Evolutionary conservation across 179 eudicot genomes (phyloP).

Genomic region (Actinidia polygama): DNA sequence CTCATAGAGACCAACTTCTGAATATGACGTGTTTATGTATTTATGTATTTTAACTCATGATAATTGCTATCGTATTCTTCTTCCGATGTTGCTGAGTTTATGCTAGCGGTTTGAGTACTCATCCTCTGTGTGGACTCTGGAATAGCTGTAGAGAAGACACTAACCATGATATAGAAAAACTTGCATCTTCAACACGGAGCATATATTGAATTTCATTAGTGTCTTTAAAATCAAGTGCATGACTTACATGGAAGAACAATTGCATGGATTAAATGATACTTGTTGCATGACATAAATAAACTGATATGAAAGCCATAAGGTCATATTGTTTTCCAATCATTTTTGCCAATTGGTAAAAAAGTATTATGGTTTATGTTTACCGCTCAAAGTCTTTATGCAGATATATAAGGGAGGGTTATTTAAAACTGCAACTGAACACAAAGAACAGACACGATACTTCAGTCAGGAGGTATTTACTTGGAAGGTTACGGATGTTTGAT

Average conservation of each 20-base stretch:
- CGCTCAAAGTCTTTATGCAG: conserved; percentile 41
- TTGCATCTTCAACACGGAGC: background rate
- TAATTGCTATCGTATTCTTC: no score
- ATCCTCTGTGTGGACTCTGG: no score
- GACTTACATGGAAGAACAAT: background rate
- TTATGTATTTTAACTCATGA: no score
- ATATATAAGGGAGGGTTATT: conserved; percentile 97
- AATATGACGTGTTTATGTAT: no score
- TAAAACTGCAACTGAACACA: conserved; percentile 97
- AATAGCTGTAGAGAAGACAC: no score
- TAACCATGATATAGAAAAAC: background rate
- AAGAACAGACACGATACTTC: conserved; percentile 97
- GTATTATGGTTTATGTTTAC: conserved; percentile 11
- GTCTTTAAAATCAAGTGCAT: background rate
- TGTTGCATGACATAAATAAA: background rate
- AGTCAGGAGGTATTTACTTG: conserved; percentile 70
- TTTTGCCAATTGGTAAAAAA: background rate
- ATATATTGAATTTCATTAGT: background rate
- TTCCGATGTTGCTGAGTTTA: no score
- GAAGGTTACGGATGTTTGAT: background rate
- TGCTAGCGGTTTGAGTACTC: no score
- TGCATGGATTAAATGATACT: background rate
- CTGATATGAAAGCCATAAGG: no score
- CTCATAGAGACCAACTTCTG: no score
- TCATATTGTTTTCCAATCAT: no score